These are phyloP conservation scores for Populus hybrid DNA, from an alignment of 441 rosid genomes.

Conservation along the genomic window DNA sequence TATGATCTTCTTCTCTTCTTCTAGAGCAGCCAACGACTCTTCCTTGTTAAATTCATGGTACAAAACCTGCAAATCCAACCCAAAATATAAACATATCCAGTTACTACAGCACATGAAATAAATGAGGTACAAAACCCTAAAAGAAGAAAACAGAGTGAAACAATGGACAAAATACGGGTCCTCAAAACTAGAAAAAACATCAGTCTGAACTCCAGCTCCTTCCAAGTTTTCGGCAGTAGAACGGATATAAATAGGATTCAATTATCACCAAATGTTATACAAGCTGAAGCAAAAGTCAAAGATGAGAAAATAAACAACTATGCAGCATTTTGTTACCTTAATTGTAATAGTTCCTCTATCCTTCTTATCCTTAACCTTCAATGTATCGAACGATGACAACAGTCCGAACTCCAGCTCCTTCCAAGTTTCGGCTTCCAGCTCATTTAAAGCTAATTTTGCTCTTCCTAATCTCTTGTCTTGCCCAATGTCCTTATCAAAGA, in stretches of 20 bases:
- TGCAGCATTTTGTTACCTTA: not conserved
- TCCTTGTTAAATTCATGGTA: slow-evolving; percentile 80
- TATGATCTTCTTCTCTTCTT: slow-evolving; percentile 73
- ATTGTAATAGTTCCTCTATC: slow-evolving; percentile 62
- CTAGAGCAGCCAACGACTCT: slow-evolving; percentile 76
- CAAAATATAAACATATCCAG: slow-evolving; percentile 1
- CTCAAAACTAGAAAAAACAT: not conserved
- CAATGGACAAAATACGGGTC: not conserved
- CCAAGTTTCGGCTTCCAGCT: slow-evolving; percentile 48
- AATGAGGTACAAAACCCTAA: not conserved
- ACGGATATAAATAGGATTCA: no score
- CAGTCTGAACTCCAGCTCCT: no score
- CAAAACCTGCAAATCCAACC: slow-evolving; percentile 41
- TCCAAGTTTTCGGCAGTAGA: no score
- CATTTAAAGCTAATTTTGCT: slow-evolving; percentile 63
- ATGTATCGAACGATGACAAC: slow-evolving; percentile 72
- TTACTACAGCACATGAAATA: not conserved
- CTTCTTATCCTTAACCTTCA: slow-evolving; percentile 88
- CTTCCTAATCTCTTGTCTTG: slow-evolving; percentile 87
- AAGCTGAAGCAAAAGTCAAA: no score
- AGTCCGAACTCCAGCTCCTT: slow-evolving; percentile 60
- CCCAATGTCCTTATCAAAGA: slow-evolving; percentile 82
- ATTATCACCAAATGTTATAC: no score
- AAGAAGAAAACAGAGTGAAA: not conserved
- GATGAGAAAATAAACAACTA: not conserved